phyloP scores from a whole-genome alignment of 805 yeast genomes.

The Saturnispora galanensis region DNA sequence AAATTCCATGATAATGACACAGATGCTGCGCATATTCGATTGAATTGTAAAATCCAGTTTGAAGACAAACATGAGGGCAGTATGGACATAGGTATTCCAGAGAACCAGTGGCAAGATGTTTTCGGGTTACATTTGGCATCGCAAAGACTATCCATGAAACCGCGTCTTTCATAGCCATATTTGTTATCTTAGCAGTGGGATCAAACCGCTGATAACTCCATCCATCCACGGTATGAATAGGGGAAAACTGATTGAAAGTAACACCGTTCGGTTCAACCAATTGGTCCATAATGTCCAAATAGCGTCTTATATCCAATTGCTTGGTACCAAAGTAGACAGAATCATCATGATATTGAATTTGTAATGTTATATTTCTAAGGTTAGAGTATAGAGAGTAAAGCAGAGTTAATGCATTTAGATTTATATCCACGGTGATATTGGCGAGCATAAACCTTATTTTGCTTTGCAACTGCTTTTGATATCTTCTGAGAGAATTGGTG shows the following conservation, averaged over 20 bases:
- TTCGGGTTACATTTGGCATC: not conserved
- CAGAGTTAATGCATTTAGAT: too few species aligned
- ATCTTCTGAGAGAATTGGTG: too few species aligned
- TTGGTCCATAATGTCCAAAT: not conserved
- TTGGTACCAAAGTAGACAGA: not conserved
- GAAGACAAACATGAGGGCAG: not conserved
- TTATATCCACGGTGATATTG: too few species aligned
- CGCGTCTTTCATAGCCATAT: not conserved
- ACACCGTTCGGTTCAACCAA: not conserved
- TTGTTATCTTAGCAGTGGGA: not conserved
- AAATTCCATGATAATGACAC: slow-evolving; percentile 2
- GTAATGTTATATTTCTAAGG: not conserved
- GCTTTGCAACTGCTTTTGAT: too few species aligned
- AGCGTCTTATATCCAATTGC: not conserved
- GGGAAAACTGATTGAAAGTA: not conserved
- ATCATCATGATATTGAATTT: not conserved
- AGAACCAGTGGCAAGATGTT: not conserved
- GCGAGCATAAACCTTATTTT: too few species aligned
- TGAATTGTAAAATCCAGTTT: not conserved
- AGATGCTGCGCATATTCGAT: not conserved
- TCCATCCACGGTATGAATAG: not conserved
- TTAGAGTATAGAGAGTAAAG: too few species aligned
- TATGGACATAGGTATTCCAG: slow-evolving; percentile 1
- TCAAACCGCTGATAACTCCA: not conserved
- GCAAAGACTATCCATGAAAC: not conserved